Evolutionary conservation across 2,329 filamentous ascomycete genomes (phyloP).

Genomic region (Xylariaceae sp.): DNA sequence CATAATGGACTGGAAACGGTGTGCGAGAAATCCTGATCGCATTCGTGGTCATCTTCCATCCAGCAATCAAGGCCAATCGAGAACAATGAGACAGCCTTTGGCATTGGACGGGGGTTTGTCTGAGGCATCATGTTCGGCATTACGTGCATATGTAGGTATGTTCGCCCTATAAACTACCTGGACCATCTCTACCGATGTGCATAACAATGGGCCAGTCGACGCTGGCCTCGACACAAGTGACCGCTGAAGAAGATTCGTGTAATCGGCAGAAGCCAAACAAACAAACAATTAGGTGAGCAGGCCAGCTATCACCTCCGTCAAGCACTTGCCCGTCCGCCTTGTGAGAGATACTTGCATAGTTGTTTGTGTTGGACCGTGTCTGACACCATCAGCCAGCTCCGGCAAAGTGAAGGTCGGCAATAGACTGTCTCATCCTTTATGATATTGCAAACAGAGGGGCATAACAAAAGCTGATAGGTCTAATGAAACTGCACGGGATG

Average conservation of each 20-base stretch:
- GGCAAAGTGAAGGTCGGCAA: too few relatives aligned
- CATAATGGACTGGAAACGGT: too few relatives aligned
- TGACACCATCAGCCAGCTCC: too few relatives aligned
- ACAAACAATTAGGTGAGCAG: constrained; percentile 15
- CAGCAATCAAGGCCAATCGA: too few relatives aligned
- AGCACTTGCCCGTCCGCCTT: constrained; percentile 4
- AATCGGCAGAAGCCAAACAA: constrained; percentile 6
- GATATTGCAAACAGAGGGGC: too few relatives aligned
- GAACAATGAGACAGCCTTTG: not conserved
- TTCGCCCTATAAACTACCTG: constrained; percentile 15
- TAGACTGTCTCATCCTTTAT: too few relatives aligned
- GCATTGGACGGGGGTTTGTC: not conserved
- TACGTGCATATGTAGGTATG: constrained; percentile 24
- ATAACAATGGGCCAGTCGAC: not conserved
- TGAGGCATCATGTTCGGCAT: constrained; percentile 13
- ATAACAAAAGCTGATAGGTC: too few relatives aligned
- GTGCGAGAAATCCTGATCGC: too few relatives aligned
- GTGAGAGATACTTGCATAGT: too few relatives aligned
- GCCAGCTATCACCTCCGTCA: not conserved
- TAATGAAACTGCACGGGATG: too few relatives aligned
- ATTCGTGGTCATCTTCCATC: too few relatives aligned
- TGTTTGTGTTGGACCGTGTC: too few relatives aligned
- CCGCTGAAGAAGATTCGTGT: constrained; percentile 7
- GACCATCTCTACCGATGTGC: not conserved
- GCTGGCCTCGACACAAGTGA: not conserved